These are phyloP conservation scores for Hysterangium stoloniferum DNA, from an alignment of 768 basidiomycete genomes.

Conservation along the genomic window DNA sequence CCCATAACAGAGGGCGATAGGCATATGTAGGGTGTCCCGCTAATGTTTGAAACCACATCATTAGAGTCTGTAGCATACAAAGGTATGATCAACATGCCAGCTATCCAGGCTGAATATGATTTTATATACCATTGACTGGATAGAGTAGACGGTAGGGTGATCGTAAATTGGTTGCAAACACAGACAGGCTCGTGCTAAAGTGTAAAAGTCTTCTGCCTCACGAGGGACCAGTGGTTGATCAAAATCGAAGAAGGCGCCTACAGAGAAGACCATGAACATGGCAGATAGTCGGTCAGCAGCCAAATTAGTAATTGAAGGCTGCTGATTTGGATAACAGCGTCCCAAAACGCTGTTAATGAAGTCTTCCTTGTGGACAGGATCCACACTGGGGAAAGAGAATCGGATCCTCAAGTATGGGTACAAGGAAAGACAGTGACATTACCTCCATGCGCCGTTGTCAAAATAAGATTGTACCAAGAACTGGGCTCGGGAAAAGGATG, in stretches of 20 bases:
- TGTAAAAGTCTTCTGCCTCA: slow-evolving; percentile 10
- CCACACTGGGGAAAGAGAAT: slow-evolving; percentile 3
- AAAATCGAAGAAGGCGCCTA: slow-evolving; percentile 10
- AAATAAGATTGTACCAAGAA: slow-evolving; percentile 7
- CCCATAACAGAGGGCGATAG: slow-evolving; percentile 10
- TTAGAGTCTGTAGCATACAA: slow-evolving; percentile 4
- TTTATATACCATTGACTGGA: slow-evolving; percentile 9
- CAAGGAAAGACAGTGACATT: not conserved
- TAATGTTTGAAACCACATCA: slow-evolving; percentile 13
- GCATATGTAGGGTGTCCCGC: slow-evolving; percentile 11
- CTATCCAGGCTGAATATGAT: not conserved
- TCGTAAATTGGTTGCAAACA: slow-evolving; percentile 10
- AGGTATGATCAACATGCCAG: not conserved
- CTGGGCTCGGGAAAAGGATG: slow-evolving; percentile 5
- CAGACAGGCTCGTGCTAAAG: slow-evolving; percentile 4
- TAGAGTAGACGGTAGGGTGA: slow-evolving; percentile 10
- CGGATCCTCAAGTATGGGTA: not conserved
- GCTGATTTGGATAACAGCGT: slow-evolving; percentile 3
- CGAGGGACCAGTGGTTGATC: slow-evolving; percentile 3
- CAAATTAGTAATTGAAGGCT: slow-evolving; percentile 1
- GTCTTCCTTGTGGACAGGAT: slow-evolving; percentile 9
- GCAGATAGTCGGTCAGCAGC: slow-evolving; percentile 3
- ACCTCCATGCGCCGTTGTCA: slow-evolving; percentile 12
- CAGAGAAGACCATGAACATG: slow-evolving; percentile 11
- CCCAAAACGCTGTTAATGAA: slow-evolving; percentile 3